Conservation (phyloP, 306 rosid species). For the Styphnolobium japonicum region DNA sequence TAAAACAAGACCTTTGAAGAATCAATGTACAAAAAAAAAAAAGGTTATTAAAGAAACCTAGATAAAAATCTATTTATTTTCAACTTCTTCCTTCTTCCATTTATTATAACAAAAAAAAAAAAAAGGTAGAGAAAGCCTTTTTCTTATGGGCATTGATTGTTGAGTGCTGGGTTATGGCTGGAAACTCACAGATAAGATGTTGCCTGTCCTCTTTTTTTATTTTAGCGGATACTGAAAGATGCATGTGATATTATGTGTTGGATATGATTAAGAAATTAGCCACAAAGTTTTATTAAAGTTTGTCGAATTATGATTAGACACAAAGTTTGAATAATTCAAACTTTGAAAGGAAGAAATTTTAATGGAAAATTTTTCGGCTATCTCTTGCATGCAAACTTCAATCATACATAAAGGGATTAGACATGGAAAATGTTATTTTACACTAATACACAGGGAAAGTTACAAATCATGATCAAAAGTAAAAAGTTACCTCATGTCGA, state of each 20-base stretch:
- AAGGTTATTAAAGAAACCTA: not conserved
- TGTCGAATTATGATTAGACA: slow-evolving; percentile 47
- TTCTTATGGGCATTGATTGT: slow-evolving; percentile 9
- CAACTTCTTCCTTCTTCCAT: not conserved
- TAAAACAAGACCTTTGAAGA: not conserved
- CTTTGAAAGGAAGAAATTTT: slow-evolving; percentile 25
- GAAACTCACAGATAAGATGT: slow-evolving; percentile 22
- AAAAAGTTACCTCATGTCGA: slow-evolving; percentile 20
- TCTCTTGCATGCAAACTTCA: slow-evolving; percentile 42
- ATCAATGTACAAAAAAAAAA: not conserved
- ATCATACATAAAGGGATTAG: slow-evolving; percentile 34
- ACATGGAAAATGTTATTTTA: slow-evolving; percentile 32
- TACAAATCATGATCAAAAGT: slow-evolving; percentile 29
- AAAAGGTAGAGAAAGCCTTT: not conserved
- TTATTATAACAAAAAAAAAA: not conserved
- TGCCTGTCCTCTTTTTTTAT: not conserved
- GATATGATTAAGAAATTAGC: slow-evolving; percentile 42
- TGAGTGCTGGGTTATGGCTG: slow-evolving; percentile 26
- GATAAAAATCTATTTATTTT: not conserved
- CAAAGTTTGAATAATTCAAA: slow-evolving; percentile 43
- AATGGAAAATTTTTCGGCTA: not conserved
- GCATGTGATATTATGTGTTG: slow-evolving; percentile 27
- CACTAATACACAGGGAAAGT: slow-evolving; percentile 37
- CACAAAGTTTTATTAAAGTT: slow-evolving; percentile 49
- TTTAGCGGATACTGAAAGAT: slow-evolving; percentile 16